These are phyloP conservation scores for Sphaerulina vaccinii DNA, from an alignment of 2,329 filamentous ascomycete species.

Conservation along the genomic window DNA sequence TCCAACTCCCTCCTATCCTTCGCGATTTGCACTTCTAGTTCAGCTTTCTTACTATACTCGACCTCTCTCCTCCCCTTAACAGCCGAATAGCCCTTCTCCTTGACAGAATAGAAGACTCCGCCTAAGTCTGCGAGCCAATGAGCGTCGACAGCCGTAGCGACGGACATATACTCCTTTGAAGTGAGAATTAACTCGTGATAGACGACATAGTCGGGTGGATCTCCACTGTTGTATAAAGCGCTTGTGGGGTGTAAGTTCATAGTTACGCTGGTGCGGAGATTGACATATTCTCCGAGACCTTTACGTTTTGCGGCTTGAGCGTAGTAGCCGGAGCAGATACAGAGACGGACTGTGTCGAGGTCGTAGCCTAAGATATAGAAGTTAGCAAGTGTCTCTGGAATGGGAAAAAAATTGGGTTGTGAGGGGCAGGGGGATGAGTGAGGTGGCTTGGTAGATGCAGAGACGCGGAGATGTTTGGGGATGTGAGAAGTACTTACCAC, in stretches of 20 bases:
- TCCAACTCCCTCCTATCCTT: constrained; percentile 28
- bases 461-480: too few relatives aligned
- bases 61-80: constrained; percentile 31
- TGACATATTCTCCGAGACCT: constrained; percentile 96
- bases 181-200: constrained; percentile 98
- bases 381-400: too few relatives aligned
- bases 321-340: constrained; percentile 97
- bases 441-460: too few relatives aligned
- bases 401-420: too few relatives aligned
- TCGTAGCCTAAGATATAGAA: constrained; percentile 96
- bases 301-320: constrained; percentile 96
- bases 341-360: constrained; percentile 93
- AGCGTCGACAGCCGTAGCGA: constrained; percentile 91
- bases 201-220: constrained; percentile 93
- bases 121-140: constrained; percentile 96
- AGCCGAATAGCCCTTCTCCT: constrained; percentile 77
- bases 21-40: constrained; percentile 33
- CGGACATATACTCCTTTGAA: constrained; percentile 96
- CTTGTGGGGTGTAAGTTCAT: constrained; percentile 94
- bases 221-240: constrained; percentile 86
- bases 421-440: too few relatives aligned
- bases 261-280: constrained; percentile 88
- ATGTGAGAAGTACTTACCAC: too few relatives aligned
- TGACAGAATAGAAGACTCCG: constrained; percentile 94
- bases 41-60: constrained; percentile 34